Percentiles rank a stretch among this genome's conserved stretches.
These are phyloP conservation scores for Salvia miltiorrhiza DNA, from an alignment of 257 asterid genomes.

Conservation along the genomic window DNA sequence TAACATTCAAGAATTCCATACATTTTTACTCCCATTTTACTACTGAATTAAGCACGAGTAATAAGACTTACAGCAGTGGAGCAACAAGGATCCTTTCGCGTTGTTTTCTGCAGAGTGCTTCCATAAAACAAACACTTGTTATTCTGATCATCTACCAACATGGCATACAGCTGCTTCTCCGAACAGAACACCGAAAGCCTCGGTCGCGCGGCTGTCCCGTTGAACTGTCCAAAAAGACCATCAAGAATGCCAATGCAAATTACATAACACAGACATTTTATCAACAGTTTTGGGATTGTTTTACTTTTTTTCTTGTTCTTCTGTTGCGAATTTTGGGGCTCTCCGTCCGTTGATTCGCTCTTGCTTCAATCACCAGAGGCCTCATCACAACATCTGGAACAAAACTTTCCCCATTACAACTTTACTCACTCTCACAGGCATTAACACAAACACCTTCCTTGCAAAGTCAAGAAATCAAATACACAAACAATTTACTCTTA, in stretches of 20 bases:
- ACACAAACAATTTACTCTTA: background rate
- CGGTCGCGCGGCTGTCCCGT: constrained; percentile 68
- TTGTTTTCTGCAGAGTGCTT: constrained; percentile 72
- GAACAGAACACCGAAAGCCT: constrained; percentile 94
- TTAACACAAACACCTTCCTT: background rate
- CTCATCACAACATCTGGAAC: constrained; percentile 33
- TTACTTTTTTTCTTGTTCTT: constrained; percentile 67
- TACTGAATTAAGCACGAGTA: background rate
- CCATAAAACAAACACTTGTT: constrained; percentile 73
- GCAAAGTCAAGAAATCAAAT: background rate
- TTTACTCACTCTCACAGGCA: background rate
- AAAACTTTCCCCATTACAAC: background rate
- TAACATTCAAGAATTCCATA: constrained; percentile 16
- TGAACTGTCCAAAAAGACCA: constrained; percentile 41
- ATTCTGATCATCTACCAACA: constrained; percentile 75
- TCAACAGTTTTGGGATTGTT: too few relatives aligned
- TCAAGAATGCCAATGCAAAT: background rate
- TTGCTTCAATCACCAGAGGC: constrained; percentile 60
- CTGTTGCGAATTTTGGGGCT: constrained; percentile 60
- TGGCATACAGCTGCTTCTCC: constrained; percentile 73
- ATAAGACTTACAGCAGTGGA: constrained; percentile 54
- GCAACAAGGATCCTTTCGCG: constrained; percentile 54
- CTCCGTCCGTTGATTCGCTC: constrained; percentile 54
- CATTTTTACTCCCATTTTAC: too few relatives aligned
- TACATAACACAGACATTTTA: background rate